Evolutionary conservation across 1,284 basidiomycete species (phyloP).

Genomic region (Tranzscheliella williamsii): DNA sequence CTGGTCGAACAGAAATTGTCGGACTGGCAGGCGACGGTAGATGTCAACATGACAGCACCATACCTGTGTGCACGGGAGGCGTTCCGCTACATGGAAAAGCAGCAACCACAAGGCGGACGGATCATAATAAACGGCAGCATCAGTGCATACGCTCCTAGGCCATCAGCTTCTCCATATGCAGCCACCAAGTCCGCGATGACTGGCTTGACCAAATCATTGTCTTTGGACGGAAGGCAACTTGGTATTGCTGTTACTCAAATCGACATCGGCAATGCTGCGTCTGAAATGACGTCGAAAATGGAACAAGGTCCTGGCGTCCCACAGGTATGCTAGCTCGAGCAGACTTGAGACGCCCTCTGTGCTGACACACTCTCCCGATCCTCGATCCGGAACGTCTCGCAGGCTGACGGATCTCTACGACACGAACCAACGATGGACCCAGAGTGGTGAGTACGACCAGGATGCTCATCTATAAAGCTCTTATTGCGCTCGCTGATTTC

Average conservation of each 20-base stretch:
- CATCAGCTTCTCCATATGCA: slow-evolving; percentile 34
- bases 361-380: no score
- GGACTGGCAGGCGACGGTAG: slow-evolving; percentile 46
- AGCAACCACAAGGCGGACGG: slow-evolving; percentile 37
- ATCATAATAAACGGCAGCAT: slow-evolving; percentile 53
- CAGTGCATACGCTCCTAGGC: slow-evolving; percentile 40
- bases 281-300: slow-evolving; percentile 46
- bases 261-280: slow-evolving; percentile 48
- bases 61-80: slow-evolving; percentile 48
- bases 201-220: slow-evolving; percentile 42
- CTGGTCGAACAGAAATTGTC: slow-evolving; percentile 32
- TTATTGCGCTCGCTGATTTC: no score
- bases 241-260: slow-evolving; percentile 49
- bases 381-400: no score
- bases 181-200: slow-evolving; percentile 49
- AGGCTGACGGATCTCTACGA: slow-evolving; percentile 39
- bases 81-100: slow-evolving; percentile 47
- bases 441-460: slow-evolving; percentile 24
- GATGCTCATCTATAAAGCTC: no score
- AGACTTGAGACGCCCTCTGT: no score
- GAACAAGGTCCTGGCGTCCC: slow-evolving; percentile 34
- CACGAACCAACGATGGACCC: slow-evolving; percentile 44
- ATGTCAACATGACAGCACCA: slow-evolving; percentile 45
- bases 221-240: slow-evolving; percentile 42
- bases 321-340: slow-evolving; percentile 13